Percentiles rank a stretch among this genome's conserved stretches.
phyloP scores from a whole-genome alignment of 1,284 basidiomycete species.

The Malassezia pachydermatis region DNA sequence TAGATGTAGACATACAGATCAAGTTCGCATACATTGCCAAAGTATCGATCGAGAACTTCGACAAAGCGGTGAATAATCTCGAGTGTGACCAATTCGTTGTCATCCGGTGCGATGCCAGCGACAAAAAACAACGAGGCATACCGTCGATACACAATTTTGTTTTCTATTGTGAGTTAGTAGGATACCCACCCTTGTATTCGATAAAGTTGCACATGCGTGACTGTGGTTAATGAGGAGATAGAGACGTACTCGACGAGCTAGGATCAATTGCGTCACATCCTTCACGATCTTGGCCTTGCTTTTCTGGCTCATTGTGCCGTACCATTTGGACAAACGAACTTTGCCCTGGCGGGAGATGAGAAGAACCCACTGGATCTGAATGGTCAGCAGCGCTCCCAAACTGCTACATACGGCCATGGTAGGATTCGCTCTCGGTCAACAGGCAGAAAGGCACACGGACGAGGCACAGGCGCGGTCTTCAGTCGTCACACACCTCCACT shows the following conservation, averaged over 20 bases:
- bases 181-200: conserved; percentile 75
- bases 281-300: conserved; percentile 96
- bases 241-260: conserved; percentile 60
- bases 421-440: background rate
- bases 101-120: conserved; percentile 72
- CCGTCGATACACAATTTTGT: conserved; percentile 78
- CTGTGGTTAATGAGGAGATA: conserved; percentile 9
- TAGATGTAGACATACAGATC: conserved; percentile 25
- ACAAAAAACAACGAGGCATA: conserved; percentile 99
- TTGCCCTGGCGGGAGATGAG: conserved; percentile 95
- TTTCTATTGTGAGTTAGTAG: conserved; percentile 20
- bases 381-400: background rate
- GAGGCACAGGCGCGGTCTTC: background rate
- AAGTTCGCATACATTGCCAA: conserved; percentile 64
- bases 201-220: conserved; percentile 99
- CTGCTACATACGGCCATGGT: conserved; percentile 7
- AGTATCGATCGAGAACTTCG: conserved; percentile 96
- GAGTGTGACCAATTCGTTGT: conserved; percentile 84
- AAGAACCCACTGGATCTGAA: conserved; percentile 59
- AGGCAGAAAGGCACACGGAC: background rate
- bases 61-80: conserved; percentile 98
- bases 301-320: conserved; percentile 86
- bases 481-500: no score
- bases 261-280: conserved; percentile 95
- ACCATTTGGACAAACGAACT: conserved; percentile 97